Evolutionary conservation across 2,329 filamentous ascomycete genomes (phyloP), one percentile per base, ranked within the genome.

Genomic region (Paecilomyces dactylethromorphus): DNA sequence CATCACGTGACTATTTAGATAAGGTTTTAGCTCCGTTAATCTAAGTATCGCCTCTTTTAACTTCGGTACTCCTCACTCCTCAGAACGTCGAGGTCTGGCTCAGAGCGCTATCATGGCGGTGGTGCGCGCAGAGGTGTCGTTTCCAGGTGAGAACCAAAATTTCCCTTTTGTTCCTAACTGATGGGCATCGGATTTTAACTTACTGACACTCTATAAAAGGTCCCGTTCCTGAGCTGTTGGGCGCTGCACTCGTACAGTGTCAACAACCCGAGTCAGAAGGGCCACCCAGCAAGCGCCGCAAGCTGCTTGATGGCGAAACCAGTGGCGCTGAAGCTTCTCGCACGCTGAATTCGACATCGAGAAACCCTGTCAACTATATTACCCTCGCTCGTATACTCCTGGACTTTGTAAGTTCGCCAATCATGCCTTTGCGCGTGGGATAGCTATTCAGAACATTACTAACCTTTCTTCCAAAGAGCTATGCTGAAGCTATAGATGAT

Each of bases 221-320:
- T 18, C 39, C 61, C 24, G 61, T 66, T 22, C 66, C 69, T 50
- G 56, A 61, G 59, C 63, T 60, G 57, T 57, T 73, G 45, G 65
- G 63, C 56, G 58, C 62, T 31, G 60, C 65, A 50, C 61, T 73
- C 49, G 57, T 60, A 52, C 64, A 64, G 58, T 60, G 18, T 39
- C 55, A 59, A 49, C 53, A 54, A 51, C 35, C 56, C 11, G 60
- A 64, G 32, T 21, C 45, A 18, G 59, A 67, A 54, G 63, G 56
- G n/a, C 68, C 56, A 60, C 65, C 64, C 11, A 65, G 52, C 18
- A 75, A 75, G 62, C 71, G 73, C 56, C 72, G 69, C 60, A 75
- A 73, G 62, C 26, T 68, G 53, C 21, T 59, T 1, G 62, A 65
- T 58, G 31, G 61, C 54, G 10, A 18, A 57, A 26, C 61, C 13